These are phyloP conservation scores for Monosporascus sp. DNA, from an alignment of 2,329 filamentous ascomycete species.

Conservation along the genomic window DNA sequence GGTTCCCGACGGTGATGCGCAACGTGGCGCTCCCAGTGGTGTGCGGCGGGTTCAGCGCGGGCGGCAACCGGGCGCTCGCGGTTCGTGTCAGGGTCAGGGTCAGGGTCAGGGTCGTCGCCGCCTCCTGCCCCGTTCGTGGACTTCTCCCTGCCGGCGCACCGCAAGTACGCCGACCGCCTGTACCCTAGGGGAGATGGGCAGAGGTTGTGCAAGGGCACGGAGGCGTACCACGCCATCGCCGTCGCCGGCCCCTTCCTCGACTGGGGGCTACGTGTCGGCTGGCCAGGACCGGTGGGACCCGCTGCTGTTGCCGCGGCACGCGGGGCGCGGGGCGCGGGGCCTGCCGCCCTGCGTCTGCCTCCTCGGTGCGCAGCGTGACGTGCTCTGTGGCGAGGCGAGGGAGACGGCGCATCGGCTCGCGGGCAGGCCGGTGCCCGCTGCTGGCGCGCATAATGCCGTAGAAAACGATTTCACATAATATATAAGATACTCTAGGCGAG, in stretches of 20 bases:
- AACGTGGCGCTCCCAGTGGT: conserved; percentile 42
- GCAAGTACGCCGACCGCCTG: conserved; percentile 18
- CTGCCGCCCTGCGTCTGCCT: conserved; percentile 32
- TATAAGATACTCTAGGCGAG: too few relatives aligned
- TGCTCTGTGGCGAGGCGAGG: conserved; percentile 23
- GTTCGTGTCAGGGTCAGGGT: too few relatives aligned
- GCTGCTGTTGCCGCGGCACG: conserved; percentile 30
- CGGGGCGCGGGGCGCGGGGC: conserved; percentile 20
- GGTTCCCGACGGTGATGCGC: conserved; percentile 39
- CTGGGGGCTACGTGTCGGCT: conserved; percentile 28
- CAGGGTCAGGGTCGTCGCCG: too few relatives aligned
- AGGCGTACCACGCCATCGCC: conserved; percentile 6
- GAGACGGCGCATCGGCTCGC: conserved; percentile 4
- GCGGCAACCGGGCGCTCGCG: conserved; percentile 42
- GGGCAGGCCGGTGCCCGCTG: neutral
- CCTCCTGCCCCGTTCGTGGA: conserved; percentile 38
- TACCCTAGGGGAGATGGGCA: conserved; percentile 17
- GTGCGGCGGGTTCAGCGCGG: conserved; percentile 45
- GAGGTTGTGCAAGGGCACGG: conserved; percentile 14
- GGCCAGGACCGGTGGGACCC: conserved; percentile 28
- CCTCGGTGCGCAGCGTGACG: conserved; percentile 33
- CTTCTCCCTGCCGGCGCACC: conserved; percentile 21
- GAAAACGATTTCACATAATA: too few relatives aligned
- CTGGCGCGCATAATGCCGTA: neutral
- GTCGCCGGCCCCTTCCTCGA: conserved; percentile 23